Evolutionary conservation across 352 stramenopile genomes (phyloP).

Genomic region (Blastocystis sp.): DNA sequence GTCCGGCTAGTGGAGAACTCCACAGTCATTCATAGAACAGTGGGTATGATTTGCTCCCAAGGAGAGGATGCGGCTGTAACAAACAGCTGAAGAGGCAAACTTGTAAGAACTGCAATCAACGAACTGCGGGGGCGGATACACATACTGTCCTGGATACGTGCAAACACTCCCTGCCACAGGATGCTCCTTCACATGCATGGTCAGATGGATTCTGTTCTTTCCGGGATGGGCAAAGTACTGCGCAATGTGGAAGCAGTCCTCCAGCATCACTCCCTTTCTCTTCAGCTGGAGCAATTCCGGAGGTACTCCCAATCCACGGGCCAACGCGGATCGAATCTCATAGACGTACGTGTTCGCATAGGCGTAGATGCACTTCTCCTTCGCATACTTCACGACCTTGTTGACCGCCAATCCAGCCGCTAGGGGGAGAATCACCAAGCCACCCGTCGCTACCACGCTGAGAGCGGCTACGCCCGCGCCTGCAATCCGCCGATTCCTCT

Average conservation of each 20-base stretch:
- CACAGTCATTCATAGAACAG: no score
- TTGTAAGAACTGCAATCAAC: slow-evolving; percentile 54
- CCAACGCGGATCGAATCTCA: slow-evolving; percentile 52
- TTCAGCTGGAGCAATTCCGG: slow-evolving; percentile 54
- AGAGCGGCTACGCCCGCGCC: slow-evolving; percentile 27
- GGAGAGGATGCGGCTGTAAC: background rate
- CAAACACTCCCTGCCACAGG: slow-evolving; percentile 51
- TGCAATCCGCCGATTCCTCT: slow-evolving; percentile 42
- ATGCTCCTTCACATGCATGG: slow-evolving; percentile 66
- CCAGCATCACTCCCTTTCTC: slow-evolving; percentile 50
- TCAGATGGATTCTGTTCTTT: slow-evolving; percentile 52
- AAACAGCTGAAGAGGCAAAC: slow-evolving; percentile 50
- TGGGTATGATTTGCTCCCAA: no score
- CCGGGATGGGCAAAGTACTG: slow-evolving; percentile 30
- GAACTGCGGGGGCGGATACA: slow-evolving; percentile 24
- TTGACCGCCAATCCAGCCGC: slow-evolving; percentile 37
- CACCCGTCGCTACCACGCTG: background rate
- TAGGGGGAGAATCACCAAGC: slow-evolving; percentile 25
- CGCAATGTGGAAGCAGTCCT: slow-evolving; percentile 10
- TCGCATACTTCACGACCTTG: slow-evolving; percentile 49
- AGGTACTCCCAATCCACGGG: slow-evolving; percentile 39
- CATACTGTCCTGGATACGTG: slow-evolving; percentile 39
- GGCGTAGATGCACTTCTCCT: slow-evolving; percentile 56
- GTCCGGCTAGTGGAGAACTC: no score
- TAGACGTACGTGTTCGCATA: slow-evolving; percentile 64